phyloP scores from a whole-genome alignment of 164 flowering plant species.

The Saururus chinensis region DNA sequence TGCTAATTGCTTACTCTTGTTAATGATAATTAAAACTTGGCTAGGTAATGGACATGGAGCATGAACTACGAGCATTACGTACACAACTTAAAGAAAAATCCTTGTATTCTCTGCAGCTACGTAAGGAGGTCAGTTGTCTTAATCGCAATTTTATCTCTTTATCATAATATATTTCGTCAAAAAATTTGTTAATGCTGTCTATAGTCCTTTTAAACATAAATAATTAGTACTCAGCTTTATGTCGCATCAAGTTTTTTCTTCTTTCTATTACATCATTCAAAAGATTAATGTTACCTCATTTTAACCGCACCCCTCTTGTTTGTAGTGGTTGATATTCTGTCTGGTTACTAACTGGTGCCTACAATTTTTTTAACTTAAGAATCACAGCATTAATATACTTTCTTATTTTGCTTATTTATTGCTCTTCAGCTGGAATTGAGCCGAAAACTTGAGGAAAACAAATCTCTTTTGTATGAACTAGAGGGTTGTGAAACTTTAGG shows the following conservation, averaged over 20 bases:
- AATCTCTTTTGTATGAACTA: conserved; percentile 41
- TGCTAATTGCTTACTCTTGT: neutral
- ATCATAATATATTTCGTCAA: neutral
- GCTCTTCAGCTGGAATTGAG: conserved; percentile 55
- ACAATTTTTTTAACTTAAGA: neutral
- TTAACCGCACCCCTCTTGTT: neutral
- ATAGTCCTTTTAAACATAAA: no score
- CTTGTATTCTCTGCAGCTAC: conserved; percentile 59
- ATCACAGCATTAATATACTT: neutral
- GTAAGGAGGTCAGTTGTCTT: conserved; percentile 57
- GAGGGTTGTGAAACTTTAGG: conserved; percentile 80
- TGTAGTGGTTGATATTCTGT: neutral
- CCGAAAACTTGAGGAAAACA: conserved; percentile 43
- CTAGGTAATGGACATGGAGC: conserved; percentile 99
- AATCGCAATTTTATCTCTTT: neutral
- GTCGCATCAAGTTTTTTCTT: neutral
- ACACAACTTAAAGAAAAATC: conserved; percentile 80
- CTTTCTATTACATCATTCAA: neutral
- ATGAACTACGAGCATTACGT: conserved; percentile 82
- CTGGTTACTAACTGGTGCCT: neutral
- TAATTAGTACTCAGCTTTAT: no score
- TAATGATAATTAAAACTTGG: conserved; percentile 5
- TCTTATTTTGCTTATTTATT: conserved; percentile 1
- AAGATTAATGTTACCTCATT: neutral
- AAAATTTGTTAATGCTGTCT: no score